phyloP scores from a whole-genome alignment of 495 filamentous ascomycete species.

The Parmelia sp. region DNA sequence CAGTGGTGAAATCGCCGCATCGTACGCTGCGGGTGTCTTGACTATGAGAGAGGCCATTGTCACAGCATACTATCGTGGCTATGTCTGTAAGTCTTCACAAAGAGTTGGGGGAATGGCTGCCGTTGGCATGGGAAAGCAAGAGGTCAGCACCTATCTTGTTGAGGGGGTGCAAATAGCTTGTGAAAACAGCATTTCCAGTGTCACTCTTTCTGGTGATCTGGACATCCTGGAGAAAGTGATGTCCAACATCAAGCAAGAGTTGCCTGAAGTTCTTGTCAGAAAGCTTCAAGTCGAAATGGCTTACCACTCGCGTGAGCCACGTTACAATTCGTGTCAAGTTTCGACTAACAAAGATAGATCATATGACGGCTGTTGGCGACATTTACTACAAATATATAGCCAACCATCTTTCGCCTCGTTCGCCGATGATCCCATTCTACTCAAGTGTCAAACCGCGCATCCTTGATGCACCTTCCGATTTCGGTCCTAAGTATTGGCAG shows the following conservation, averaged over 20 bases:
- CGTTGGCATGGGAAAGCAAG: slow-evolving; percentile 29
- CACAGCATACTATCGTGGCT: slow-evolving; percentile 33
- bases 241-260: neutral
- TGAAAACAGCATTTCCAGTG: slow-evolving; percentile 37
- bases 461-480: too few species aligned
- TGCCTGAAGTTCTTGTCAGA: slow-evolving; percentile 23
- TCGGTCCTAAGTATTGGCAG: too few species aligned
- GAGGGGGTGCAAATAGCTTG: slow-evolving; percentile 36
- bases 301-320: too few species aligned
- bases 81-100: slow-evolving; percentile 11
- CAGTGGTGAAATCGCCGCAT: slow-evolving; percentile 40
- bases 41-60: slow-evolving; percentile 16
- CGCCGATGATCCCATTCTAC: too few species aligned
- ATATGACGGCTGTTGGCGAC: too few species aligned
- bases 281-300: slow-evolving; percentile 29
- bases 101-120: slow-evolving; percentile 29
- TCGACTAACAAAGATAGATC: too few species aligned
- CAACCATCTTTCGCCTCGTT: too few species aligned
- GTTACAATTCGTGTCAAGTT: too few species aligned
- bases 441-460: too few species aligned
- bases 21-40: slow-evolving; percentile 22
- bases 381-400: too few species aligned
- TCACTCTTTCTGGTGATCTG: slow-evolving; percentile 38
- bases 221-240: slow-evolving; percentile 23
- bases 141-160: slow-evolving; percentile 25